Evolutionary conservation across 495 filamentous ascomycete species (phyloP).

Genomic region (Aspergillus nidulans): DNA sequence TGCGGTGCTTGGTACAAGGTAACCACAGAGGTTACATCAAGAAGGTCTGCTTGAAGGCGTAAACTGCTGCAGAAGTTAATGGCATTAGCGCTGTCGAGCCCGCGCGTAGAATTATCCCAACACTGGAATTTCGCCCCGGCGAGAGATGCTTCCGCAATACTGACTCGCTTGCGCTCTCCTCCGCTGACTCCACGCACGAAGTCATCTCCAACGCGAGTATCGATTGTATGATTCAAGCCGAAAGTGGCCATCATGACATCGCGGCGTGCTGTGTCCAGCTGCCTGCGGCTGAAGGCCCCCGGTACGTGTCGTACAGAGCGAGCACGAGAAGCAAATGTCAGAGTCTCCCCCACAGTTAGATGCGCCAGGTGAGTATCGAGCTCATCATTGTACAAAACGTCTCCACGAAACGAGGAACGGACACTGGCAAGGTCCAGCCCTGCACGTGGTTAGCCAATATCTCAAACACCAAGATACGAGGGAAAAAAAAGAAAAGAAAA

Average conservation of each 20-base stretch:
- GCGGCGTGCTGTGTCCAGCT: slow-evolving; percentile 47
- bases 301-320: slow-evolving; percentile 41
- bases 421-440: slow-evolving; percentile 57
- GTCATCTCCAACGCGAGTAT: slow-evolving; percentile 62
- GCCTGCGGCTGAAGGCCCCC: slow-evolving; percentile 37
- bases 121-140: slow-evolving; percentile 68
- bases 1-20: slow-evolving; percentile 83
- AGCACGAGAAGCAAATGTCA: slow-evolving; percentile 56
- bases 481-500: no score
- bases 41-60: slow-evolving; percentile 68
- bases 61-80: slow-evolving; percentile 70
- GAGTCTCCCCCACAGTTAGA: slow-evolving; percentile 60
- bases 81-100: slow-evolving; percentile 79
- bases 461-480: no score
- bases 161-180: slow-evolving; percentile 60
- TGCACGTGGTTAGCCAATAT: no score
- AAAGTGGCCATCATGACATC: slow-evolving; percentile 62
- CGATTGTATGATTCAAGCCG: slow-evolving; percentile 54
- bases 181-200: slow-evolving; percentile 81
- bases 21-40: slow-evolving; percentile 70
- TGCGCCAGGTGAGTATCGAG: slow-evolving; percentile 65
- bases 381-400: slow-evolving; percentile 62
- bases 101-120: slow-evolving; percentile 87
- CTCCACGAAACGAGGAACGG: slow-evolving; percentile 62
- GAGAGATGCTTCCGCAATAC: slow-evolving; percentile 56